Evolutionary conservation across 257 asterid genomes (phyloP).

Genomic region (Nicotiana obtusifolia): DNA sequence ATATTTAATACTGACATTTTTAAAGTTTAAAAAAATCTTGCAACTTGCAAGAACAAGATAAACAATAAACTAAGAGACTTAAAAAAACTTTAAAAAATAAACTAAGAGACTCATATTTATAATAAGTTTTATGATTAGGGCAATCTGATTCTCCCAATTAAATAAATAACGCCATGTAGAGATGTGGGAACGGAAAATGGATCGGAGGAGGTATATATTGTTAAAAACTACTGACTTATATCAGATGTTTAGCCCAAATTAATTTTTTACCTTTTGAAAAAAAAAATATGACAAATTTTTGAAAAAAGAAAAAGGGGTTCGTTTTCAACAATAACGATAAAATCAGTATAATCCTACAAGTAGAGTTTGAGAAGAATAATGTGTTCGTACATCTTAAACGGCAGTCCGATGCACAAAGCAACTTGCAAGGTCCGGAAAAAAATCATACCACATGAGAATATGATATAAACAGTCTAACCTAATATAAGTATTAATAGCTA

Average conservation of each 20-base stretch:
- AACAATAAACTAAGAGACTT: neutral
- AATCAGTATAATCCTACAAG: too few species aligned
- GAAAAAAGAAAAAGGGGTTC: too few species aligned
- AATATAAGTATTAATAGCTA: too few species aligned
- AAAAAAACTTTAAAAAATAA: neutral
- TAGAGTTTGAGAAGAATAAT: rapidly evolving
- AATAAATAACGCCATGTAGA: too few species aligned
- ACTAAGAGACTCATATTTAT: neutral
- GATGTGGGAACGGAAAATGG: neutral
- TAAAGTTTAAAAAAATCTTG: neutral
- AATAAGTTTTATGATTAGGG: neutral
- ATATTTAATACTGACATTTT: neutral
- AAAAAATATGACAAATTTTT: too few species aligned
- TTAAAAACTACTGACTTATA: too few species aligned
- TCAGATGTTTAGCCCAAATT: too few species aligned
- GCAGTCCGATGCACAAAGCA: too few species aligned
- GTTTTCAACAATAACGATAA: too few species aligned
- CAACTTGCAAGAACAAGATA: conserved; percentile 1
- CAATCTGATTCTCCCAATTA: neutral
- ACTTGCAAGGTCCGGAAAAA: rapidly evolving
- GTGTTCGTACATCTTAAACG: too few species aligned
- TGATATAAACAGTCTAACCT: rapidly evolving
- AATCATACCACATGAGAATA: rapidly evolving
- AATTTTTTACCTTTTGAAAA: too few species aligned
- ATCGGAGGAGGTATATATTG: neutral